These are phyloP conservation scores for Ogataea degrootiae DNA, from an alignment of 805 yeast genomes.

Conservation along the genomic window DNA sequence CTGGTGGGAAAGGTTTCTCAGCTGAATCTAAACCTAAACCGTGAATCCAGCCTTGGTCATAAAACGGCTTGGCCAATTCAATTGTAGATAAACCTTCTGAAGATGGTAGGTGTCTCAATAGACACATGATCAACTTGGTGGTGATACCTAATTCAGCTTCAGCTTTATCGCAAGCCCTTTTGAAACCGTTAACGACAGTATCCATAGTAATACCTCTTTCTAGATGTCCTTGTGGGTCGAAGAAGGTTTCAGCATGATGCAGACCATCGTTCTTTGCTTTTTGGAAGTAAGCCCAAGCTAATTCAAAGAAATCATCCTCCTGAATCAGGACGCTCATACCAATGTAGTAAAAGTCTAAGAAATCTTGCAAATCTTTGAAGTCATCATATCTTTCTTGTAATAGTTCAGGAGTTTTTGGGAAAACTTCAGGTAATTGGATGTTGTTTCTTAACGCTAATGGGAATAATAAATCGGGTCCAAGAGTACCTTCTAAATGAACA, in stretches of 20 bases:
- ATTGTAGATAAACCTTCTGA: conserved; percentile 54
- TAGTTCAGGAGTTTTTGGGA: conserved; percentile 57
- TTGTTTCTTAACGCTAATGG: conserved; percentile 63
- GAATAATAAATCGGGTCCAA: conserved; percentile 71
- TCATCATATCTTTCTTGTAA: conserved; percentile 53
- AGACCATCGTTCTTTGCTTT: conserved; percentile 58
- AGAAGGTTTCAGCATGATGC: conserved; percentile 70
- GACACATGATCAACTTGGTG: conserved; percentile 74
- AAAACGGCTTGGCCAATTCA: conserved; percentile 45
- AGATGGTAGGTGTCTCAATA: conserved; percentile 70
- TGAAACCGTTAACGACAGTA: conserved; percentile 59
- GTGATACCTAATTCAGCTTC: conserved; percentile 54
- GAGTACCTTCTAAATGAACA: conserved; percentile 77
- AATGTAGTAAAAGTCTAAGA: conserved; percentile 71
- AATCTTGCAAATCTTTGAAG: conserved; percentile 71
- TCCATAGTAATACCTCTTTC: conserved; percentile 60
- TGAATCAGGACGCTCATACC: conserved; percentile 72
- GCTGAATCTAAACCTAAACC: conserved; percentile 83
- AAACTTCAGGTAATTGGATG: conserved; percentile 53
- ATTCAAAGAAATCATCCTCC: conserved; percentile 70
- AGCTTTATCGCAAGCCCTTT: conserved; percentile 64
- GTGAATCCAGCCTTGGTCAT: conserved; percentile 53
- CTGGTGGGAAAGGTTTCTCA: conserved; percentile 76
- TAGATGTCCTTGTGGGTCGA: conserved; percentile 82
- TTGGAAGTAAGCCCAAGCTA: conserved; percentile 69